Evolutionary conservation across 805 yeast genomes (phyloP).

Genomic region (Candida loeiensis): DNA sequence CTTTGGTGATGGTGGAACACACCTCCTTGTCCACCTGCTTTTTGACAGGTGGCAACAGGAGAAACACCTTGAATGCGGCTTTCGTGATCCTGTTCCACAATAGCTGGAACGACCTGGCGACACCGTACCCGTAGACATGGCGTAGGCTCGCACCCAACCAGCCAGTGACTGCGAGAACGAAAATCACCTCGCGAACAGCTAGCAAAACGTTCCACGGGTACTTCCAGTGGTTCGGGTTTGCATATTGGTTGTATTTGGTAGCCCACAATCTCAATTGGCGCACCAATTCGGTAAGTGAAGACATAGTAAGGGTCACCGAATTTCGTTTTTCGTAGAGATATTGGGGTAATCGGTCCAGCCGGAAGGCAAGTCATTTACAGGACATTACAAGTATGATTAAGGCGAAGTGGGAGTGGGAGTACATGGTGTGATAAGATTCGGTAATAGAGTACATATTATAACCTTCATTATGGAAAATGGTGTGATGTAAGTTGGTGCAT

Average conservation of each 20-base stretch:
- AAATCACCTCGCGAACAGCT: slow-evolving; percentile 20
- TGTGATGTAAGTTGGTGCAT: too few relatives aligned
- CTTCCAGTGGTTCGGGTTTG: slow-evolving; percentile 4
- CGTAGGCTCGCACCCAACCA: slow-evolving; percentile 11
- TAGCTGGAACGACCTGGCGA: slow-evolving; percentile 6
- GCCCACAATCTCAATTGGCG: not conserved
- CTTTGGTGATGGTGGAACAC: slow-evolving; percentile 35
- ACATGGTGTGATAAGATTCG: too few relatives aligned
- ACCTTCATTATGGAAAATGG: too few relatives aligned
- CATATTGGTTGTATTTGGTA: slow-evolving; percentile 2
- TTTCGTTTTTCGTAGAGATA: slow-evolving; percentile 6
- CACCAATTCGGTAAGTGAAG: not conserved
- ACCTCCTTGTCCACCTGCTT: slow-evolving; percentile 62
- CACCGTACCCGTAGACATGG: slow-evolving; percentile 18
- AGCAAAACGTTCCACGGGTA: slow-evolving; percentile 13
- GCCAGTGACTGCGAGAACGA: slow-evolving; percentile 15
- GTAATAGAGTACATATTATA: too few relatives aligned
- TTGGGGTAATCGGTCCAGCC: too few relatives aligned
- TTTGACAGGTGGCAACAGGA: slow-evolving; percentile 50
- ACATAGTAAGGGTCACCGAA: slow-evolving; percentile 12
- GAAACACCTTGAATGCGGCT: slow-evolving; percentile 11
- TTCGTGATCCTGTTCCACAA: slow-evolving; percentile 4
- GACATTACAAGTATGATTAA: too few relatives aligned
- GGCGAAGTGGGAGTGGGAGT: too few relatives aligned
- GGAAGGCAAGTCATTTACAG: too few relatives aligned